phyloP scores from a whole-genome alignment of 139 green algal genomes.

The Pseudopediastrum boryanum region DNA sequence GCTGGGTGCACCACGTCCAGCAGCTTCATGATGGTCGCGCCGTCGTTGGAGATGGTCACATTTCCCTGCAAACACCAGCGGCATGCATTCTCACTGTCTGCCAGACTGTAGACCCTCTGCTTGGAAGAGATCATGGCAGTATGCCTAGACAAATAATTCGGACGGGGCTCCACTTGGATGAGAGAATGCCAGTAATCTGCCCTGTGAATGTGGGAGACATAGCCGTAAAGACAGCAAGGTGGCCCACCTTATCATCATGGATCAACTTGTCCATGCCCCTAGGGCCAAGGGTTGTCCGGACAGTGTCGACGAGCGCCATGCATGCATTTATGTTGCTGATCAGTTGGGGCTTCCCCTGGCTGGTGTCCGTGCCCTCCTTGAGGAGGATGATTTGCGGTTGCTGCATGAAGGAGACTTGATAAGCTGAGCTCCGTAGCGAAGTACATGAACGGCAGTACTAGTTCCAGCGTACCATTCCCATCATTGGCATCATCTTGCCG shows the following conservation, averaged over 20 bases:
- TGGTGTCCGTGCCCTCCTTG: slow-evolving; percentile 97
- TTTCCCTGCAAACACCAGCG: slow-evolving; percentile 54
- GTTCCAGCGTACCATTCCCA: slow-evolving; percentile 22
- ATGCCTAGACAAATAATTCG: too few species aligned
- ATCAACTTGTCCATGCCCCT: slow-evolving; percentile 99
- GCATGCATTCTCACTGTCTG: too few species aligned
- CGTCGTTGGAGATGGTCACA: slow-evolving; percentile 98
- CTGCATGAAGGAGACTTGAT: slow-evolving; percentile 55
- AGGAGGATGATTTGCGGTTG: slow-evolving; percentile 99
- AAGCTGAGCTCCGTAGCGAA: background rate
- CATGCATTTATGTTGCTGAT: slow-evolving; percentile 99
- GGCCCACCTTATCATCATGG: slow-evolving; percentile 73
- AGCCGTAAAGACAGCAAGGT: too few species aligned
- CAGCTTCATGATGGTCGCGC: slow-evolving; percentile 99
- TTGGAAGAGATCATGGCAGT: too few species aligned
- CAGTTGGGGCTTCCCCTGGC: slow-evolving; percentile 95
- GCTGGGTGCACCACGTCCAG: slow-evolving; percentile 98
- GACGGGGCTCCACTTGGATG: too few species aligned
- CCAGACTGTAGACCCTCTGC: too few species aligned
- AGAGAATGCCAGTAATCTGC: too few species aligned
- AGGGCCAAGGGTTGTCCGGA: slow-evolving; percentile 95
- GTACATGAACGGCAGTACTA: background rate
- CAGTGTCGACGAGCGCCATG: slow-evolving; percentile 92
- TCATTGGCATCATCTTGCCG: slow-evolving; percentile 40
- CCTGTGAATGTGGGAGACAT: too few species aligned